phyloP scores from a whole-genome alignment of 164 flowering plant species.

The Vitis amurensis region DNA sequence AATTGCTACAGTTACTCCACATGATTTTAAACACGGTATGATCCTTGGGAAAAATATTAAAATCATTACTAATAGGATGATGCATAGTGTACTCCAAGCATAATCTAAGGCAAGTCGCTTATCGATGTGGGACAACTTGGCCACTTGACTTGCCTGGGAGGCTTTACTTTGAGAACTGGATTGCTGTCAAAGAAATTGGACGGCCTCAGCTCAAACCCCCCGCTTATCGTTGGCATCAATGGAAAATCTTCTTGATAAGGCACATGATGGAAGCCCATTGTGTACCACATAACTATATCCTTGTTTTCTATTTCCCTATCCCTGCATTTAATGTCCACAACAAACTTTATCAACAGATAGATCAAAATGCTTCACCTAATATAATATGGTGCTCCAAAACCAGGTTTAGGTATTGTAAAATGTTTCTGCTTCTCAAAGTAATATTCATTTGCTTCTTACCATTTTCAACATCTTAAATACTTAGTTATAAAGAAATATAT shows the following conservation, averaged over 20 bases:
- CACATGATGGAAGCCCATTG: slow-evolving; percentile 32
- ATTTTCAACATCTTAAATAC: no score
- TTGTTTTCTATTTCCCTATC: slow-evolving; percentile 25
- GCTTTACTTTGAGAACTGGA: slow-evolving; percentile 20
- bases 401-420: no score
- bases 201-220: slow-evolving; percentile 24
- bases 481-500: no score
- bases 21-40: no score
- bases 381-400: no score
- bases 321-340: slow-evolving; percentile 15
- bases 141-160: neutral
- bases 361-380: neutral
- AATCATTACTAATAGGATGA: no score
- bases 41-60: no score
- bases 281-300: slow-evolving; percentile 40
- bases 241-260: slow-evolving; percentile 34
- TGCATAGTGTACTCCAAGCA: neutral
- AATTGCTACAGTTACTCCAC: no score
- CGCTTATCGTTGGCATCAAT: slow-evolving; percentile 18
- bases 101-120: neutral
- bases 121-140: neutral
- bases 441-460: slow-evolving; percentile 20
- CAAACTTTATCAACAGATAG: neutral
- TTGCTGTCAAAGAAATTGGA: slow-evolving; percentile 27
- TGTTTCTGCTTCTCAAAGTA: neutral